phyloP scores from a whole-genome alignment of 139 green algal genomes.

The Tetradesmus obliquus region DNA sequence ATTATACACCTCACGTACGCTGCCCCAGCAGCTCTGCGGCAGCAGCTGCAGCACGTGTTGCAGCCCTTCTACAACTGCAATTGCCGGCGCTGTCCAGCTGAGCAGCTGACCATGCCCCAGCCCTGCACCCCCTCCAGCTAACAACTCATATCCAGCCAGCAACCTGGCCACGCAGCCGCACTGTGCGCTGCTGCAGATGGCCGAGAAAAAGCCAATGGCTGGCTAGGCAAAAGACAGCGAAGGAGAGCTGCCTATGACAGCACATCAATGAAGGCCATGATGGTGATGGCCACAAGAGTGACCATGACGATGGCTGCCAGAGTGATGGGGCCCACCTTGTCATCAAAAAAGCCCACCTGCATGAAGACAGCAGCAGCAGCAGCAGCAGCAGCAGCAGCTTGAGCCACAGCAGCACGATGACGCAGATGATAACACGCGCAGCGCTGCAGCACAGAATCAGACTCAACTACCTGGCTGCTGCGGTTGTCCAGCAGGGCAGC shows the following conservation, averaged over 20 bases:
- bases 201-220: background rate
- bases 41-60: no score
- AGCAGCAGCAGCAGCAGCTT: background rate
- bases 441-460: no score
- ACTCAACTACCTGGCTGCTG: no score
- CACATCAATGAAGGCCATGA: slow-evolving; percentile 69
- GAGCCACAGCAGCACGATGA: background rate
- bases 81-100: background rate
- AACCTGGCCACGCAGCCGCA: background rate
- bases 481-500: no score
- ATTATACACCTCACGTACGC: no score
- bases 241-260: slow-evolving; percentile 47
- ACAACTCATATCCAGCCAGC: background rate
- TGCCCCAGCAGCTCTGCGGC: no score
- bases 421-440: background rate
- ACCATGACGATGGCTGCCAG: slow-evolving; percentile 75
- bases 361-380: slow-evolving; percentile 5
- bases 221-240: no score
- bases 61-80: no score
- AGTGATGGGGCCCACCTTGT: slow-evolving; percentile 79
- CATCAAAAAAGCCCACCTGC: slow-evolving; percentile 88
- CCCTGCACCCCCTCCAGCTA: background rate
- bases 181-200: background rate
- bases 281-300: slow-evolving; percentile 71
- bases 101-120: background rate